phyloP scores from a whole-genome alignment of 78 protist genomes.

The Mastigamoeba balamuthi region DNA sequence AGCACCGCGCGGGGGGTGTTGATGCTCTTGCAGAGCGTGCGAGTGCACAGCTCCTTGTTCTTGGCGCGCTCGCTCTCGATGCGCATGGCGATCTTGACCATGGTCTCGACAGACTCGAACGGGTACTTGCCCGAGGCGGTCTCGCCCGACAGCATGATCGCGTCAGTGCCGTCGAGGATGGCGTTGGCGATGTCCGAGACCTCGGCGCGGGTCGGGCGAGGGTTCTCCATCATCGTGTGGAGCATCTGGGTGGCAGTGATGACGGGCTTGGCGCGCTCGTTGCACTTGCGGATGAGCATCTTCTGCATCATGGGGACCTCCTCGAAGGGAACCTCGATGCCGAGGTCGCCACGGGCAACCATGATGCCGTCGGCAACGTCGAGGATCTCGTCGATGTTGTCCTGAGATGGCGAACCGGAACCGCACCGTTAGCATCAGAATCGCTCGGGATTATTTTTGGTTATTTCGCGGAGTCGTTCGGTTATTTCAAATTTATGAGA shows the following conservation, averaged over 20 bases:
- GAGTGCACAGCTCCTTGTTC: neutral
- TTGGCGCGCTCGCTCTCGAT: neutral
- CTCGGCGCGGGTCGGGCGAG: constrained; percentile 89
- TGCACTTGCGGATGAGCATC: constrained; percentile 72
- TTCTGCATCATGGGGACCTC: constrained; percentile 78
- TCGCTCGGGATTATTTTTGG: no score
- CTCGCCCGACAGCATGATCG: constrained; percentile 83
- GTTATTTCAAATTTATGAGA: no score
- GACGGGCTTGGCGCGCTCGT: constrained; percentile 71
- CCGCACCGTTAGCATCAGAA: no score
- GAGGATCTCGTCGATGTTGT: constrained; percentile 75
- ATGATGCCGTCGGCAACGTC: constrained; percentile 81
- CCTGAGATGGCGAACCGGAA: no score
- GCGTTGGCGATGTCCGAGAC: constrained; percentile 92
- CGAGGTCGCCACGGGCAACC: constrained; percentile 96
- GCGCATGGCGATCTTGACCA: constrained; percentile 50
- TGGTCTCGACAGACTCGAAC: constrained; percentile 51
- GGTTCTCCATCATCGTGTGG: constrained; percentile 74
- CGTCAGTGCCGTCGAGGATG: constrained; percentile 83
- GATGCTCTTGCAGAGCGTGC: no score
- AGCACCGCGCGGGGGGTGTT: no score
- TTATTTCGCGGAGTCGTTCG: no score
- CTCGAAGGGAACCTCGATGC: constrained; percentile 79
- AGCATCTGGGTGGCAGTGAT: constrained; percentile 93
- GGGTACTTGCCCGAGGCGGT: constrained; percentile 66